Evolutionary conservation across 164 flowering plant genomes (phyloP).

Genomic region (Kingdonia uniflora): DNA sequence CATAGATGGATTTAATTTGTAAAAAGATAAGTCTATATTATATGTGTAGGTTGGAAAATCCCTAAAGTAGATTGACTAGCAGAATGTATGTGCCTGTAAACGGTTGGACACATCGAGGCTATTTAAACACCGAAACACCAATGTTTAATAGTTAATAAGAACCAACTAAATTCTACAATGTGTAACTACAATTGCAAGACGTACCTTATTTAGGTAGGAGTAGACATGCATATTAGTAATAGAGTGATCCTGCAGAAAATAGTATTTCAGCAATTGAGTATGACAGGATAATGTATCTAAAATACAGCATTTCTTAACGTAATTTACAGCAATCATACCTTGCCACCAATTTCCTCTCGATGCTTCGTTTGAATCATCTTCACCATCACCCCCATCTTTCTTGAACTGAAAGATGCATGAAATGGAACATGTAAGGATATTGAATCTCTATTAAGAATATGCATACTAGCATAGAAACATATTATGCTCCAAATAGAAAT

Average conservation of each 20-base stretch:
- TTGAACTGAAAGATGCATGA: slow-evolving; percentile 33
- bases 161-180: no score
- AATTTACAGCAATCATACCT: slow-evolving; percentile 27
- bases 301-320: background rate
- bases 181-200: slow-evolving; percentile 5
- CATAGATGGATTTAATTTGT: no score
- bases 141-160: no score
- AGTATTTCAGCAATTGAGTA: slow-evolving; percentile 7
- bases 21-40: no score
- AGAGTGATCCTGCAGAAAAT: slow-evolving; percentile 44
- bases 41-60: no score
- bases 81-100: no score
- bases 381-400: slow-evolving; percentile 45
- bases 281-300: background rate
- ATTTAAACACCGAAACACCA: no score
- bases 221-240: slow-evolving; percentile 31
- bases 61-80: no score
- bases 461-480: background rate
- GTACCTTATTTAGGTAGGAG: slow-evolving; percentile 15
- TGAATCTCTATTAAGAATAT: background rate
- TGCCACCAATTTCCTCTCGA: slow-evolving; percentile 94
- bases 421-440: background rate
- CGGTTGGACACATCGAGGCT: no score
- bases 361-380: slow-evolving; percentile 47
- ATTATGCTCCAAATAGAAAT: background rate